phyloP scores from a whole-genome alignment of 371 early-diverging fungal genomes.

The Mortierella polycephala region DNA sequence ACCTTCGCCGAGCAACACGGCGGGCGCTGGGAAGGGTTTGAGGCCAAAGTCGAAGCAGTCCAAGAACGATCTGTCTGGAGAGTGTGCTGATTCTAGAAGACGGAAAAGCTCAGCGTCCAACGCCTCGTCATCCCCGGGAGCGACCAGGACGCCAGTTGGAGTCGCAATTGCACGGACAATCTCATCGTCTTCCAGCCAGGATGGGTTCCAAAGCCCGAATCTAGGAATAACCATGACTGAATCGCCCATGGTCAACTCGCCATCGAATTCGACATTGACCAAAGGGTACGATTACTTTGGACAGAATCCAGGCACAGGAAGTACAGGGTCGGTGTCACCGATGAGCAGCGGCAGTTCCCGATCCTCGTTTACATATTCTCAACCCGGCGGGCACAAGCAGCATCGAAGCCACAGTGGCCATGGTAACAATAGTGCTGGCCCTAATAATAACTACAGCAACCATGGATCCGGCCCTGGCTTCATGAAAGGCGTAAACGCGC shows the following conservation, averaged over 20 bases:
- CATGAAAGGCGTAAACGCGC: constrained; percentile 31
- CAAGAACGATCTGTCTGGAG: constrained; percentile 30
- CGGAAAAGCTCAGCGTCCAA: constrained; percentile 39
- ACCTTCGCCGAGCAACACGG: constrained; percentile 18
- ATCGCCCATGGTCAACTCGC: constrained; percentile 39
- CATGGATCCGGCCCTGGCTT: constrained; percentile 21
- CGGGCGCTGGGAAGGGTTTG: constrained; percentile 13
- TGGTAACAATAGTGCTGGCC: constrained; percentile 13
- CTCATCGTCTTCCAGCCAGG: constrained; percentile 49
- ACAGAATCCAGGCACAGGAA: constrained; percentile 15
- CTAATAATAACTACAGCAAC: constrained; percentile 17
- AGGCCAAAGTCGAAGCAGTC: constrained; percentile 41
- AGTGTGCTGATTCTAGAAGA: constrained; percentile 32
- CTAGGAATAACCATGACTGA: constrained; percentile 19
- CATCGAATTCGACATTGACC: constrained; percentile 15
- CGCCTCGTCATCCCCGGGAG: constrained; percentile 26
- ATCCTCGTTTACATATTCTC: constrained; percentile 18
- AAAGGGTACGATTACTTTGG: constrained; percentile 49
- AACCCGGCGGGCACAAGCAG: constrained; percentile 15
- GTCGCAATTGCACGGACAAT: constrained; percentile 44
- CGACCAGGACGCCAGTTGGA: constrained; percentile 20
- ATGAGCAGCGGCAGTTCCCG: constrained; percentile 41
- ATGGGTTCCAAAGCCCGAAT: constrained; percentile 39
- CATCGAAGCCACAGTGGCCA: constrained; percentile 16
- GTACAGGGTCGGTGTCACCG: constrained; percentile 38